A percentile compares a stretch with the other conserved stretches of the same genome.
Conservation (phyloP, 805 yeast species). For the Lipomyces kockii region DNA sequence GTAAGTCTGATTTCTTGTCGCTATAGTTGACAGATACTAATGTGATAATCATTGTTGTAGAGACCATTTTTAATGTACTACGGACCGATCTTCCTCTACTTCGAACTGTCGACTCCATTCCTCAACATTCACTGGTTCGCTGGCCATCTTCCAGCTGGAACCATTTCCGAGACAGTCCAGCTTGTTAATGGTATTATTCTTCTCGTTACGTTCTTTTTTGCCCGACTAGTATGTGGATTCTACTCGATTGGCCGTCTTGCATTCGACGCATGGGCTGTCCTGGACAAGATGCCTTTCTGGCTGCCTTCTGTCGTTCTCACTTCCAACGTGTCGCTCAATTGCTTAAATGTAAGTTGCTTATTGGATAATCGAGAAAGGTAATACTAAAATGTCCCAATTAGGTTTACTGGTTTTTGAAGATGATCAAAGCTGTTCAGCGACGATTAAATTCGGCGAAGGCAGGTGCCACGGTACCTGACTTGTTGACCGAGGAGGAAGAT, state of each 20-base stretch:
- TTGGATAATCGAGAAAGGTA: neutral
- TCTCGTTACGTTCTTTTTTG: slow-evolving; percentile 70
- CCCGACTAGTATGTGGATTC: slow-evolving; percentile 87
- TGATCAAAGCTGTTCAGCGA: slow-evolving; percentile 67
- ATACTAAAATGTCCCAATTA: slow-evolving; percentile 6
- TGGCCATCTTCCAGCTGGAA: slow-evolving; percentile 70
- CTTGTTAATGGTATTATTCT: slow-evolving; percentile 71
- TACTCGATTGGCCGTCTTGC: slow-evolving; percentile 63
- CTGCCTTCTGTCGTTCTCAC: slow-evolving; percentile 57
- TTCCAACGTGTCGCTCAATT: slow-evolving; percentile 66
- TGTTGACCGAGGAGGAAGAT: slow-evolving; percentile 28
- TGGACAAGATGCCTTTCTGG: slow-evolving; percentile 49
- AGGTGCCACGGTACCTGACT: slow-evolving; percentile 17
- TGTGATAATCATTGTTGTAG: slow-evolving; percentile 3
- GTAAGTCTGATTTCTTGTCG: slow-evolving; percentile 14
- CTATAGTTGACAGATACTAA: neutral
- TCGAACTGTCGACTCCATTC: slow-evolving; percentile 91
- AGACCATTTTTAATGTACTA: slow-evolving; percentile 79
- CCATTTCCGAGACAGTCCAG: slow-evolving; percentile 55
- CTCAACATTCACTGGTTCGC: slow-evolving; percentile 94
- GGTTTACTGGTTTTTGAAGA: slow-evolving; percentile 83
- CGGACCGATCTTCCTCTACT: slow-evolving; percentile 80
- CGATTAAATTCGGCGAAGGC: slow-evolving; percentile 21
- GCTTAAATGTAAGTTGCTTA: slow-evolving; percentile 54
- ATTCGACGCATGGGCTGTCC: slow-evolving; percentile 55